Evolutionary conservation across 169 alveolate genomes (phyloP).

Genomic region (Eimeria tenella): DNA sequence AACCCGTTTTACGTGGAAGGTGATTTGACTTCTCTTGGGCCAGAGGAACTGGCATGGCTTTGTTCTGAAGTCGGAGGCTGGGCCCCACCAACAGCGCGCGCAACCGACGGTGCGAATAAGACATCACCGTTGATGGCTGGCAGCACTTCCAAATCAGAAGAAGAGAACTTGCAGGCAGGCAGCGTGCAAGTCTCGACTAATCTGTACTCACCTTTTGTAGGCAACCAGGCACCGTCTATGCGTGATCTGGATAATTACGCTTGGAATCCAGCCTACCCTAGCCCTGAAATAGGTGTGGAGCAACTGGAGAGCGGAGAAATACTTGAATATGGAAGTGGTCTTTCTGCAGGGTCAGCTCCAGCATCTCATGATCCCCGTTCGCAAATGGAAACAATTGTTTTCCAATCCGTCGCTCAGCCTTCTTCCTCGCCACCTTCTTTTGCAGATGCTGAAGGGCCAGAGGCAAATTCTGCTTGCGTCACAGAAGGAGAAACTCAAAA

Average conservation of each 20-base stretch:
- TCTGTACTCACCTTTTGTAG: not conserved
- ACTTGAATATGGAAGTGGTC: not conserved
- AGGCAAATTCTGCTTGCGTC: too few species aligned
- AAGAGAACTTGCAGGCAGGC: not conserved
- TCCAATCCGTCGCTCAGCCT: too few species aligned
- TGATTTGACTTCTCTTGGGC: not conserved
- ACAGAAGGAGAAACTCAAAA: too few species aligned
- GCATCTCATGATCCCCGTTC: too few species aligned
- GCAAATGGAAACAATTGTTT: too few species aligned
- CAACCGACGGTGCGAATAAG: not conserved
- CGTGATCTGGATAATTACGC: not conserved
- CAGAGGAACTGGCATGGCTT: constrained; percentile 9
- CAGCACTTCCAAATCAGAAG: not conserved
- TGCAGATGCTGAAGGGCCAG: too few species aligned
- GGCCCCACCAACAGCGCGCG: not conserved
- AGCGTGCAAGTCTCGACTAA: not conserved
- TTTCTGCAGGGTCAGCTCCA: not conserved
- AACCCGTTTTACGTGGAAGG: not conserved
- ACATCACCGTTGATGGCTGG: not conserved
- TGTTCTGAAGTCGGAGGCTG: not conserved
- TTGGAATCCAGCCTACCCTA: not conserved
- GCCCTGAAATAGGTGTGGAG: not conserved
- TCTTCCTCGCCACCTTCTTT: too few species aligned
- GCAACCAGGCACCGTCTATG: not conserved
- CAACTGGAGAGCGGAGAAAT: not conserved